phyloP scores from a whole-genome alignment of 208 protist species.

The Phytomonas sp. region DNA sequence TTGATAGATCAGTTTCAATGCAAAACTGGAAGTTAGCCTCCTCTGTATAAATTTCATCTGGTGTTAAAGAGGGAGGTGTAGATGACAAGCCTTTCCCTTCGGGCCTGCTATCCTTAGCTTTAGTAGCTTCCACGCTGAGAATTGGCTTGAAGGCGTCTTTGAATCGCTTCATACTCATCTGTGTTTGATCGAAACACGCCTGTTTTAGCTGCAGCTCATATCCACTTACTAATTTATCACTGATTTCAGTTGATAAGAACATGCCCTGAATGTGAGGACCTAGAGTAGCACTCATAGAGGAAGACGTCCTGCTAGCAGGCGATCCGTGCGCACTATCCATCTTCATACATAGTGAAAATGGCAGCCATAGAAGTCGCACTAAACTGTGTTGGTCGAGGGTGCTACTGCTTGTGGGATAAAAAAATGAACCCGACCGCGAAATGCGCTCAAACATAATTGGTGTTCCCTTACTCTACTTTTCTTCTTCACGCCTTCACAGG shows the following conservation, averaged over 20 bases:
- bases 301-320: not conserved
- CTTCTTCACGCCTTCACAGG: not conserved
- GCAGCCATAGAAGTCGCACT: constrained; percentile 67
- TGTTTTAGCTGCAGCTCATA: constrained; percentile 25
- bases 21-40: constrained; percentile 24
- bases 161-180: not conserved
- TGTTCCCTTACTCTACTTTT: not conserved
- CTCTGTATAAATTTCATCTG: not conserved
- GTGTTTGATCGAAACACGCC: constrained; percentile 3
- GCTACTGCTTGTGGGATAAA: constrained; percentile 35
- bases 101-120: not conserved
- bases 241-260: not conserved
- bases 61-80: not conserved
- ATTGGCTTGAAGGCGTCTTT: not conserved
- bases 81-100: not conserved
- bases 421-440: not conserved
- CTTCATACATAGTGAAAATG: constrained; percentile 43
- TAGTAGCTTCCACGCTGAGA: not conserved
- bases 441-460: not conserved
- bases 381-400: constrained; percentile 48
- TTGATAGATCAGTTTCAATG: constrained; percentile 31
- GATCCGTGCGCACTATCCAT: not conserved
- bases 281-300: not conserved
- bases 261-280: not conserved
- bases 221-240: constrained; percentile 15